Evolutionary conservation across 164 flowering plant genomes (phyloP).

Genomic region (Stephania cephalantha): DNA sequence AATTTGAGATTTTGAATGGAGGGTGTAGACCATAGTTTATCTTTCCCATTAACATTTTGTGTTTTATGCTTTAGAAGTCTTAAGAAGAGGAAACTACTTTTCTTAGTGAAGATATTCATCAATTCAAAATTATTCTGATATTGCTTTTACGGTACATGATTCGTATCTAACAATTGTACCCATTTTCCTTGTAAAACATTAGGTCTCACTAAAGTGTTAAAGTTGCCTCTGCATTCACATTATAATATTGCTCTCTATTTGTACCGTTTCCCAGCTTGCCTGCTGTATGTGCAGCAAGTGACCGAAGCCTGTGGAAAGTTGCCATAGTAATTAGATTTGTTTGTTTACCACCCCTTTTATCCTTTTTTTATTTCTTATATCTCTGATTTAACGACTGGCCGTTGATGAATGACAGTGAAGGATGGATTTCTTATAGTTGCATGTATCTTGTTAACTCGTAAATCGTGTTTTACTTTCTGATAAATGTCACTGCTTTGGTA

Average conservation of each 20-base stretch:
- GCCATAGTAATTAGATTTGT: not conserved
- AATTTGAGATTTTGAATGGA: no score
- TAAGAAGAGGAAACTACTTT: not conserved
- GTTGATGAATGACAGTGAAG: not conserved
- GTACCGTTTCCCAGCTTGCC: no score
- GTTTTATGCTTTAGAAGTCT: no score
- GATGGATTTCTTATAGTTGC: not conserved
- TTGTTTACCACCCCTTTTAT: not conserved
- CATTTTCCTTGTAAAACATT: not conserved
- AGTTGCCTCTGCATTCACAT: not conserved
- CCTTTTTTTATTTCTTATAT: not conserved
- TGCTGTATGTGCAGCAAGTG: not conserved
- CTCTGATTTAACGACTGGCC: not conserved
- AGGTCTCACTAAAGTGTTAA: not conserved
- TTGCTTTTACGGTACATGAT: not conserved
- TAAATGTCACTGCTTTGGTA: not conserved
- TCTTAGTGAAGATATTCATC: not conserved
- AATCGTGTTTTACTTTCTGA: not conserved
- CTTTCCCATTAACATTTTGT: no score
- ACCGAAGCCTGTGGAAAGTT: not conserved
- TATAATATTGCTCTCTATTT: no score
- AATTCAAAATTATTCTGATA: not conserved
- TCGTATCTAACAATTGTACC: not conserved
- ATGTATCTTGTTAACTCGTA: not conserved
- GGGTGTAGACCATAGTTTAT: no score